phyloP scores from a whole-genome alignment of 768 basidiomycete genomes.

The Trametes elegans region DNA sequence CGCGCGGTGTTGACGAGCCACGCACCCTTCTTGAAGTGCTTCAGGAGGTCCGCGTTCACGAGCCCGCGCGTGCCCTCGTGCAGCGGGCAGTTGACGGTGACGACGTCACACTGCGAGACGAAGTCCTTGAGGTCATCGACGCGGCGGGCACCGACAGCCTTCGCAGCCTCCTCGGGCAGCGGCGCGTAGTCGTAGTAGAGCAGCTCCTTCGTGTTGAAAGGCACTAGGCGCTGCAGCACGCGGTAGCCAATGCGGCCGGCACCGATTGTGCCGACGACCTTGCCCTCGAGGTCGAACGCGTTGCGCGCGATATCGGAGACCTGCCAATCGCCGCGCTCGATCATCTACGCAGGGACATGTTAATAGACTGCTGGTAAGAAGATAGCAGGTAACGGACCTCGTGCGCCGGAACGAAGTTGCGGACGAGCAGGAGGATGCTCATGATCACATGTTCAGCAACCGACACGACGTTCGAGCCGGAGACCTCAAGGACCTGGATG shows the following conservation, averaged over 20 bases:
- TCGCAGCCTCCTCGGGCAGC: constrained; percentile 64
- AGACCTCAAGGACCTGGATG: constrained; percentile 68
- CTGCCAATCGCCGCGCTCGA: constrained; percentile 83
- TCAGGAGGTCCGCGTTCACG: constrained; percentile 77
- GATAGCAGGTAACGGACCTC: constrained; percentile 47
- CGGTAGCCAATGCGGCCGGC: constrained; percentile 81
- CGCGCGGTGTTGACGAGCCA: constrained; percentile 94
- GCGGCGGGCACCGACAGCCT: constrained; percentile 67
- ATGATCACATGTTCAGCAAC: constrained; percentile 91
- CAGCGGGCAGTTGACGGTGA: constrained; percentile 87
- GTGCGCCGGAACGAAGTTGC: constrained; percentile 87
- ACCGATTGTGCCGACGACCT: constrained; percentile 90
- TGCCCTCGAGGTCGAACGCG: constrained; percentile 73
- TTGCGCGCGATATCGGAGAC: constrained; percentile 81
- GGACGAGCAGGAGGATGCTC: constrained; percentile 87
- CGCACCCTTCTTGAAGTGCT: constrained; percentile 88
- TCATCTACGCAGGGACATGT: constrained; percentile 54
- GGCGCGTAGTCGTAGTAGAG: constrained; percentile 86
- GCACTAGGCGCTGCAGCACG: constrained; percentile 73
- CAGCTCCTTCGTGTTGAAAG: constrained; percentile 88
- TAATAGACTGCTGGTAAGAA: neutral
- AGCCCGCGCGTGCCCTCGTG: constrained; percentile 83
- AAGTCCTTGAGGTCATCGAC: constrained; percentile 79
- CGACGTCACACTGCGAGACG: constrained; percentile 58
- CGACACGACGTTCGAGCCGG: constrained; percentile 87